Evolutionary conservation across 495 filamentous ascomycete genomes (phyloP).

Genomic region (Glonium stellatum): DNA sequence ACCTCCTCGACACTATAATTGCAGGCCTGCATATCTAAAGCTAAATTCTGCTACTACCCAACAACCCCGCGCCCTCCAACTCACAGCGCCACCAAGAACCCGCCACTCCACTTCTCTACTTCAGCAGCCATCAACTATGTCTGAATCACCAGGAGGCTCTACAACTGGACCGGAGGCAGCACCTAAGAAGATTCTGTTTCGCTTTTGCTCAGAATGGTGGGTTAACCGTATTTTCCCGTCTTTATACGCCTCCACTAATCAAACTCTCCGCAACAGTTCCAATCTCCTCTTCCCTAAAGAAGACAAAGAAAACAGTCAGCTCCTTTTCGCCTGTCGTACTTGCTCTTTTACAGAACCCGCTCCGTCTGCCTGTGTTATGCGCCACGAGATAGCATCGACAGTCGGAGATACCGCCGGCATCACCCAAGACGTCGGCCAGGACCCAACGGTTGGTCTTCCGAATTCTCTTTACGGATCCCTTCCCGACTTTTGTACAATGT

Average conservation of each 20-base stretch:
- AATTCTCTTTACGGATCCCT: constrained; percentile 35
- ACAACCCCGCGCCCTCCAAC: neutral
- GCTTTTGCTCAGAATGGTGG: constrained; percentile 94
- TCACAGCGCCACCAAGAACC: neutral
- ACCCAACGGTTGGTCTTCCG: constrained; percentile 86
- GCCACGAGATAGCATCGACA: constrained; percentile 80
- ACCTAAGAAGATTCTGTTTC: constrained; percentile 79
- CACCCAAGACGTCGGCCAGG: constrained; percentile 88
- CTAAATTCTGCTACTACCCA: neutral
- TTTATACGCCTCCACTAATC: constrained; percentile 12
- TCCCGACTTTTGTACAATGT: constrained; percentile 45
- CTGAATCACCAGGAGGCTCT: constrained; percentile 43
- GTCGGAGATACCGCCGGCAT: constrained; percentile 95
- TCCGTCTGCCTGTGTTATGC: constrained; percentile 79
- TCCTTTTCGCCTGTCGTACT: constrained; percentile 79
- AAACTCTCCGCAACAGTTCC: constrained; percentile 47
- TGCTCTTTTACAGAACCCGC: constrained; percentile 84
- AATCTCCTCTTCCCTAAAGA: constrained; percentile 98
- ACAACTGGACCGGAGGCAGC: constrained; percentile 42
- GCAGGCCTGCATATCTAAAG: no score
- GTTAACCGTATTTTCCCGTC: constrained; percentile 11
- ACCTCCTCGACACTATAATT: neutral
- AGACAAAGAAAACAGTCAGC: constrained; percentile 56
- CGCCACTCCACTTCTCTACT: neutral
- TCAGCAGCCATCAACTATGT: constrained; percentile 13